Conservation (phyloP, 805 yeast species). For the Jamesozyma jinghongensis region DNA sequence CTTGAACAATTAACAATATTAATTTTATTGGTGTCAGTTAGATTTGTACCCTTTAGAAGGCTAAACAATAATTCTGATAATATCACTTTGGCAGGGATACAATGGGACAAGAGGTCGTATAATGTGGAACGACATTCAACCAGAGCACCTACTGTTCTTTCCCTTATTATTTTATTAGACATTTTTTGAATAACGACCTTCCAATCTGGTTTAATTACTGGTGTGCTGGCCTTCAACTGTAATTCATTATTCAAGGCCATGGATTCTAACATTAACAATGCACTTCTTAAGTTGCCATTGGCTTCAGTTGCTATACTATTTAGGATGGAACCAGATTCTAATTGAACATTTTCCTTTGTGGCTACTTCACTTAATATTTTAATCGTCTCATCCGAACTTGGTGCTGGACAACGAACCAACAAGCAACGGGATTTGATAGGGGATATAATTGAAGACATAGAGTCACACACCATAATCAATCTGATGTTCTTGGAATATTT, state of each 20-base stretch:
- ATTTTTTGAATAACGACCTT: conserved; percentile 62
- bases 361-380: conserved; percentile 48
- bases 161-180: conserved; percentile 49
- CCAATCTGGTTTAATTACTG: conserved; percentile 79
- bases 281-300: conserved; percentile 67
- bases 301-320: conserved; percentile 44
- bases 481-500: conserved; percentile 84
- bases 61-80: conserved; percentile 52
- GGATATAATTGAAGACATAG: conserved; percentile 83
- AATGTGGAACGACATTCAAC: conserved; percentile 54
- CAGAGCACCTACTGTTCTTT: conserved; percentile 51
- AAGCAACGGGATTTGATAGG: conserved; percentile 93
- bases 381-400: conserved; percentile 50
- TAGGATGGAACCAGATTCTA: conserved; percentile 38
- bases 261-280: conserved; percentile 75
- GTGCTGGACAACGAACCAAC: conserved; percentile 80
- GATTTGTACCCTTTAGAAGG: conserved; percentile 28
- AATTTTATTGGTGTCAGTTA: conserved; percentile 28
- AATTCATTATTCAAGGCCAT: conserved; percentile 58
- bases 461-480: conserved; percentile 72
- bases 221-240: conserved; percentile 37
- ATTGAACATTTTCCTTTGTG: conserved; percentile 40
- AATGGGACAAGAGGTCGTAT: conserved; percentile 83
- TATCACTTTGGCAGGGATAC: conserved; percentile 82
- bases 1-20: conserved; percentile 53